phyloP scores from a whole-genome alignment of 1,284 basidiomycete genomes.

The Cutaneotrichosporon sp. region DNA sequence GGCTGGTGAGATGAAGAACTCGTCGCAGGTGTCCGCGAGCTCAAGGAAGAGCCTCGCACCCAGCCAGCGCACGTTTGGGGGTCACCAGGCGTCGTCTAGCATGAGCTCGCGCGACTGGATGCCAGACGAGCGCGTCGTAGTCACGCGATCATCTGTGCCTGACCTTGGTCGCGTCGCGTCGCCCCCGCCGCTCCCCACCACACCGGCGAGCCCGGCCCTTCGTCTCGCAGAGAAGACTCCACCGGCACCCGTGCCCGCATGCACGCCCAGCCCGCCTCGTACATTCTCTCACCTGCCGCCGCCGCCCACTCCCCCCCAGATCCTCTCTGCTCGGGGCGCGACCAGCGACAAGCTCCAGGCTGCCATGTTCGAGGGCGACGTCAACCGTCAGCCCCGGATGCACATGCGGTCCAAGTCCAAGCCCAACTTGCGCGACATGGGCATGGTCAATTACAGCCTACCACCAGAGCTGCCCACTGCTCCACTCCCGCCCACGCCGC shows the following conservation, averaged over 20 bases:
- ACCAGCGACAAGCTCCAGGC: neutral
- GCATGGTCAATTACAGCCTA: no score
- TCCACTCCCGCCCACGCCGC: no score
- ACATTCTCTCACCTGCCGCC: neutral
- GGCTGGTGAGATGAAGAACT: no score
- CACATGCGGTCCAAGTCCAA: no score
- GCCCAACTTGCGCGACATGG: no score
- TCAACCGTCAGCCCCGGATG: no score
- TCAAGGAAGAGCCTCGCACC: neutral
- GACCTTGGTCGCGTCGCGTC: conserved; percentile 3
- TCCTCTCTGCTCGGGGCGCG: neutral
- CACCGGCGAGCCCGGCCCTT: neutral
- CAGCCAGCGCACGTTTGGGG: neutral
- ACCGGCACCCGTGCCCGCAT: neutral
- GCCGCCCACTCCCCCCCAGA: neutral
- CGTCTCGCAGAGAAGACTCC: neutral
- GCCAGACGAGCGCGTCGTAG: conserved; percentile 11
- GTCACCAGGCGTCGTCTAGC: neutral
- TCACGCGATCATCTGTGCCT: conserved; percentile 7
- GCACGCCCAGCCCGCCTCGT: neutral
- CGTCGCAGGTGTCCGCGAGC: no score
- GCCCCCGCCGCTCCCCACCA: neutral
- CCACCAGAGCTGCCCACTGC: no score
- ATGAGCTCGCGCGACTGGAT: conserved; percentile 6
- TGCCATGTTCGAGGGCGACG: neutral